A percentile compares a stretch with the other conserved stretches of the same genome.
These are phyloP conservation scores for Populus tremula DNA, from an alignment of 345 rosid genomes.

Conservation along the genomic window DNA sequence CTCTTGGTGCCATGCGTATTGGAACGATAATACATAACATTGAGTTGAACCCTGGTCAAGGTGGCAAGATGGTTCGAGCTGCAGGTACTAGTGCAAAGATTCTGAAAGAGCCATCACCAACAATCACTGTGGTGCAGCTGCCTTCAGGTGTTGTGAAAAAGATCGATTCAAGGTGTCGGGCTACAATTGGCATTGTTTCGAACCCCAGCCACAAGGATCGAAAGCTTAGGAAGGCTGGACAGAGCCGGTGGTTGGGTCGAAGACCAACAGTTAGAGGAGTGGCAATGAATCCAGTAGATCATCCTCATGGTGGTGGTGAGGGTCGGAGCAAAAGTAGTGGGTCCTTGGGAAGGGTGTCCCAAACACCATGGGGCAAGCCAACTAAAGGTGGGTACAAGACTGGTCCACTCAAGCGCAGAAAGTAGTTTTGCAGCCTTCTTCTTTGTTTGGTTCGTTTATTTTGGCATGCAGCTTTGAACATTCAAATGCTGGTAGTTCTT, in stretches of 20 bases:
- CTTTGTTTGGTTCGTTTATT: background rate
- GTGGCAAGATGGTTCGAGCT: slow-evolving; percentile 76
- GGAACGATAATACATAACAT: slow-evolving; percentile 90
- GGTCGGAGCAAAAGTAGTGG: slow-evolving; percentile 90
- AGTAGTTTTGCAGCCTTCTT: background rate
- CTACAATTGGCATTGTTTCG: slow-evolving; percentile 69
- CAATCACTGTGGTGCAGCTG: slow-evolving; percentile 51
- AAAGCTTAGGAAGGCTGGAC: slow-evolving; percentile 85
- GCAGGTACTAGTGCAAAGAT: slow-evolving; percentile 89
- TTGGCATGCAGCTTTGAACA: background rate
- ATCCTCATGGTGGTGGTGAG: slow-evolving; percentile 99
- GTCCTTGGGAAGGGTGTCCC: slow-evolving; percentile 55
- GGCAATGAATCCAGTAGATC: slow-evolving; percentile 87
- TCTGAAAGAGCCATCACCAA: slow-evolving; percentile 64
- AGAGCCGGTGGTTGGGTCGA: slow-evolving; percentile 78
- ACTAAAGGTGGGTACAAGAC: slow-evolving; percentile 50
- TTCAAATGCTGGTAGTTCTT: background rate
- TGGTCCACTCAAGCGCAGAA: slow-evolving; percentile 2
- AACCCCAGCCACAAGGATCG: slow-evolving; percentile 57
- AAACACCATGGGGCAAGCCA: slow-evolving; percentile 90
- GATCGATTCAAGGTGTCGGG: slow-evolving; percentile 68
- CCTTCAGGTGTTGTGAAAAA: slow-evolving; percentile 69
- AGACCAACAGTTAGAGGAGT: slow-evolving; percentile 80
- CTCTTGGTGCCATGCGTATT: slow-evolving; percentile 74
- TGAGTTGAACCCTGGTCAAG: slow-evolving; percentile 82